Base-by-base conservation (phyloP, 306 rosid genomes). In the Pterocarpus macrocarpus region DNA sequence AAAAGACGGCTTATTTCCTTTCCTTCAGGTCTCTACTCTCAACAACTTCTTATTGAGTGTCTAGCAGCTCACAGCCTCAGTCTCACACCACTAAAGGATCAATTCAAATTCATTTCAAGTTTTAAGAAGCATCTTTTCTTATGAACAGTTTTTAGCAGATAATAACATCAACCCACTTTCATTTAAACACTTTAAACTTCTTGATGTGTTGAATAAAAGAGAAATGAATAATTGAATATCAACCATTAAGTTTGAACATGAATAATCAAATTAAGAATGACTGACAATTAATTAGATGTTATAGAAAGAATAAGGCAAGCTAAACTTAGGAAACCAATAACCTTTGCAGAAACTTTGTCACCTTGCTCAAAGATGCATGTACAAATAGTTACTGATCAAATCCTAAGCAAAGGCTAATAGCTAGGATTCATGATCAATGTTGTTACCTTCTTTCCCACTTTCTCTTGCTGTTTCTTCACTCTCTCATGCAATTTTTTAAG, bases 401-500 rank as follows among this genome's bases (percentile, higher is more conserved):
- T 36, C 39, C 55, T 63, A 36, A 83, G 45, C 45, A 71, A 64
- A 43, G 8, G 67, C 57, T 10, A 49, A 75, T 49, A 69, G 57
- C 57, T 71, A 80, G 76, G 41, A 35, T 47, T 81, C 17, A 57
- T 55, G 49, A 57, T 49, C 66, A 47, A 70, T 73, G 41, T 1
- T 33, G 47, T 76, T 89, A 95, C 99, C 97, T 89, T 92, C 84
- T 86, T 90, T 70, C 94, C 99, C 33, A 95, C 98, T 45, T 83
- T 85, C 85, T 91, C 98, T 83, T 91, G 97, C 2, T 93, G 97
- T 82, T 89, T 95, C 91, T 90, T 95, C 82, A 95, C 94, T 89
- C 92, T 91, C 91, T 95, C 99, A 32, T 76, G 96, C 81, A 93
- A 89, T 64, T 85, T 95, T 85, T 93, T 89, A 86, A 93, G 84